Evolutionary conservation across 306 rosid genomes (phyloP).

Genomic region (Quillaja saponaria): DNA sequence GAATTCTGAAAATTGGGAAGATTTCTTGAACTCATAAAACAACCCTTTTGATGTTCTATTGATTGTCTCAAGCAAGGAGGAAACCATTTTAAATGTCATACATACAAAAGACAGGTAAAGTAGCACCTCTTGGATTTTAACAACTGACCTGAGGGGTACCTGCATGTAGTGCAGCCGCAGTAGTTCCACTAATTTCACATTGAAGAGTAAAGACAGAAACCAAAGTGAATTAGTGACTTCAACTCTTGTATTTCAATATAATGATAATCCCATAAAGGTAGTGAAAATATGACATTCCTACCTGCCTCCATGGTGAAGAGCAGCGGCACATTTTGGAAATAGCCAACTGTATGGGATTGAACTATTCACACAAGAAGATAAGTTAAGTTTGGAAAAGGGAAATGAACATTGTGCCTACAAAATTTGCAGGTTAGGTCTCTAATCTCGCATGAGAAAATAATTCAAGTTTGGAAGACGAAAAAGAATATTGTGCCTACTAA

Average conservation of each 20-base stretch:
- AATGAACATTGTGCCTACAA: too few relatives aligned
- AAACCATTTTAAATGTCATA: too few relatives aligned
- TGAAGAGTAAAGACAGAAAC: slow-evolving; percentile 27
- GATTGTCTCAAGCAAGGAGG: slow-evolving; percentile 12
- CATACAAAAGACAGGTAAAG: too few relatives aligned
- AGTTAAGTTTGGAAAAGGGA: too few relatives aligned
- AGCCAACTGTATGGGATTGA: slow-evolving; percentile 71
- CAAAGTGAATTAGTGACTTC: slow-evolving; percentile 23
- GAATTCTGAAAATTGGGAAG: not conserved
- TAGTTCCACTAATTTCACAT: slow-evolving; percentile 62
- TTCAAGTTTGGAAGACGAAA: too few relatives aligned
- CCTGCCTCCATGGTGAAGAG: slow-evolving; percentile 93
- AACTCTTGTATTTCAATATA: slow-evolving; percentile 18
- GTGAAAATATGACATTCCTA: slow-evolving; percentile 35
- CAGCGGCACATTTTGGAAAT: slow-evolving; percentile 64
- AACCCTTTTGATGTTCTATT: not conserved
- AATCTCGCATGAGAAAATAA: too few relatives aligned
- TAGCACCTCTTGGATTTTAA: too few relatives aligned
- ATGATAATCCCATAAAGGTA: slow-evolving; percentile 14
- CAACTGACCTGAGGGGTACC: slow-evolving; percentile 81
- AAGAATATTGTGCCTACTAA: too few relatives aligned
- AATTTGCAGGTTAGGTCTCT: too few relatives aligned
- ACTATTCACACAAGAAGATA: slow-evolving; percentile 40
- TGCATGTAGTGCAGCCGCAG: slow-evolving; percentile 74
- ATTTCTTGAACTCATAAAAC: slow-evolving; percentile 7